Conservation (phyloP, 129 eudicot species). For the Chrysanthemum makinoi region DNA sequence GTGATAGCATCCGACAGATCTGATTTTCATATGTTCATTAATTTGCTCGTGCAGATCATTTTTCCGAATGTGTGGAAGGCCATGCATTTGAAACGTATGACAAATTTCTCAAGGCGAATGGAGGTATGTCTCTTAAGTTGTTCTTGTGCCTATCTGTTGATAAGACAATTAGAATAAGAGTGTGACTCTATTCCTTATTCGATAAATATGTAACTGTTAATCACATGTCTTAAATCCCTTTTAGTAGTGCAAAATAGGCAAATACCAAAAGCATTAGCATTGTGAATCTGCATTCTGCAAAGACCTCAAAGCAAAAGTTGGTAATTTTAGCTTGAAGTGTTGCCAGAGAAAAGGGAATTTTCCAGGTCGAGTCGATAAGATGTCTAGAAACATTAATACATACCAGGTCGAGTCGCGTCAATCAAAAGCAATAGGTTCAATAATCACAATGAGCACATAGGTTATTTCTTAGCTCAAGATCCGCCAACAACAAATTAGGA, state of each 20-base stretch:
- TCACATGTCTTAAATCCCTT: slow-evolving; percentile 9
- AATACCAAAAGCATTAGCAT: not conserved
- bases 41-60: slow-evolving; percentile 59
- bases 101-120: slow-evolving; percentile 77
- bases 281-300: not conserved
- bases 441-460: too few species aligned
- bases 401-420: not conserved
- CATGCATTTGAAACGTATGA: slow-evolving; percentile 96
- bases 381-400: not conserved
- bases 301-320: not conserved
- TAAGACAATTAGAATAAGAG: not conserved
- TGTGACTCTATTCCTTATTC: not conserved
- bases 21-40: slow-evolving; percentile 15
- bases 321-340: not conserved
- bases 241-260: not conserved
- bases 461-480: too few species aligned
- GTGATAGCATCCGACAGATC: not conserved
- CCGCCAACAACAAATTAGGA: too few species aligned
- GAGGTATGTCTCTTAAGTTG: slow-evolving; percentile 45
- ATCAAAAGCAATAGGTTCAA: not conserved
- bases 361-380: not conserved
- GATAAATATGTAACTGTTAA: not conserved
- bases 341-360: not conserved
- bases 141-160: not conserved
- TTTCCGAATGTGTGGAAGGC: slow-evolving; percentile 93